Evolutionary conservation across 2,329 filamentous ascomycete species (phyloP).

Genomic region (Bipolaris sorokiniana): DNA sequence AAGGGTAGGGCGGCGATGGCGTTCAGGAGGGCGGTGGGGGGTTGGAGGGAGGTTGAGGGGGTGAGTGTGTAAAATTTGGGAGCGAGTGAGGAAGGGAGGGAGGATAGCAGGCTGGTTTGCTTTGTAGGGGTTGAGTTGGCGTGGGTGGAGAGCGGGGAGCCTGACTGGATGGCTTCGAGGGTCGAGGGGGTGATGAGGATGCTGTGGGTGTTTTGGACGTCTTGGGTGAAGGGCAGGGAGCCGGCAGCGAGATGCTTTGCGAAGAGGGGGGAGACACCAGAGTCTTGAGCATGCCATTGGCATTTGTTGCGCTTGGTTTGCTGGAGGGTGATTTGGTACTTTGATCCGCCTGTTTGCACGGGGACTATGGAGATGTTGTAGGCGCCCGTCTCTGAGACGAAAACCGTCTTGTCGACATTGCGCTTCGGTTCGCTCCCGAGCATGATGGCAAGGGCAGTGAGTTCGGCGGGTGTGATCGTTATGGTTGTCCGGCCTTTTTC

Average conservation of each 20-base stretch:
- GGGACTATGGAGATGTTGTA: slow-evolving; percentile 35
- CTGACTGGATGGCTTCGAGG: slow-evolving; percentile 27
- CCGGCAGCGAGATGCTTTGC: slow-evolving; percentile 44
- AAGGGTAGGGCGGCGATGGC: slow-evolving; percentile 40
- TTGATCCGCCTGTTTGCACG: slow-evolving; percentile 17
- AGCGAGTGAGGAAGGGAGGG: slow-evolving; percentile 32
- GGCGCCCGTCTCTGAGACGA: slow-evolving; percentile 27
- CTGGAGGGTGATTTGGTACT: slow-evolving; percentile 29
- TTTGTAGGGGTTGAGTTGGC: slow-evolving; percentile 12
- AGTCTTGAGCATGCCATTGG: slow-evolving; percentile 31
- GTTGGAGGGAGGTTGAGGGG: slow-evolving; percentile 19
- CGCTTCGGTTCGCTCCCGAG: slow-evolving; percentile 31
- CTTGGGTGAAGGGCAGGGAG: slow-evolving; percentile 35
- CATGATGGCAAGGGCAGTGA: slow-evolving; percentile 38
- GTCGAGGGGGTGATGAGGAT: slow-evolving; percentile 36
- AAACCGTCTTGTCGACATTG: slow-evolving; percentile 2
- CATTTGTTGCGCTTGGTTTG: slow-evolving; percentile 32
- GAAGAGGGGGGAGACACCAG: slow-evolving; percentile 37
- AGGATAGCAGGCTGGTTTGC: slow-evolving; percentile 27
- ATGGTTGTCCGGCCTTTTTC: slow-evolving; percentile 23
- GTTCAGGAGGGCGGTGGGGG: slow-evolving; percentile 29
- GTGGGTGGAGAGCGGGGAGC: slow-evolving; percentile 24
- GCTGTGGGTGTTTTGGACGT: slow-evolving; percentile 26
- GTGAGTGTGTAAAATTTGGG: slow-evolving; percentile 28
- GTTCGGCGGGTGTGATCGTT: slow-evolving; percentile 31